Base-by-base conservation (phyloP, 148 eudicot species). In the Persicaria maculosa region DNA sequence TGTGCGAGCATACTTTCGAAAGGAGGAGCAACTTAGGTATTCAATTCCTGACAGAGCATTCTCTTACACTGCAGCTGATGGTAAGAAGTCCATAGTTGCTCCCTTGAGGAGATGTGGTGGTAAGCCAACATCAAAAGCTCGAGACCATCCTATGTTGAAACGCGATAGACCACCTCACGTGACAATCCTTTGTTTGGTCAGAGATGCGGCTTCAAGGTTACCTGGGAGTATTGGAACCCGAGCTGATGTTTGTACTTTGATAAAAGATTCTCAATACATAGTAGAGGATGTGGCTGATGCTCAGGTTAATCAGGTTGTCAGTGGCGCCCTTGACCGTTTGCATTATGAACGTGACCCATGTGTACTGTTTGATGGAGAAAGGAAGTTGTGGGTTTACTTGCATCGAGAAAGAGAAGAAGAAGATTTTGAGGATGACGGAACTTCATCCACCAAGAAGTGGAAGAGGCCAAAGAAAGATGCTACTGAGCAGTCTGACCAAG, bases 341-440 rank as follows among this genome's bases (percentile, higher is more conserved):
- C 98, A 95, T 84, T 95, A 95, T 79, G 98, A 95, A 77, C 93
- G 92, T 19, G 98, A 95, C 80, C 98, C 97, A 36, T 92, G 98
- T 81, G 98, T 95, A 31, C 93, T 83, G 71, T 95, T 84, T 79
- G 97, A 95, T 48, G 88, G 87, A 46, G 98, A 90, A 72, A 86
- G 91, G 82, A 92, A 92, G 80, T 82, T 95, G 81, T 95, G 98
- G 98, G 96, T 88, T 77, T 95, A 95, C 81, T 83, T 95, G 78
- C 97, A 95, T 74, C 81, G 98, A 82, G 92, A 87, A 10, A 87
- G 97, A 77, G 97, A 92, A 77, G 98, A 95, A 80, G 98, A 95
- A 79, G 97, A 95, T 78, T 95, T 92, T 78, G 98, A 95, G 78
- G 97, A 95, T 77, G 98, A 95, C 76, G 97, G 98, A 71, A 95